Percentiles rank a stretch among this genome's conserved stretches.
phyloP scores from a whole-genome alignment of 495 filamentous ascomycete species.

The Jackrogersella minutella region DNA sequence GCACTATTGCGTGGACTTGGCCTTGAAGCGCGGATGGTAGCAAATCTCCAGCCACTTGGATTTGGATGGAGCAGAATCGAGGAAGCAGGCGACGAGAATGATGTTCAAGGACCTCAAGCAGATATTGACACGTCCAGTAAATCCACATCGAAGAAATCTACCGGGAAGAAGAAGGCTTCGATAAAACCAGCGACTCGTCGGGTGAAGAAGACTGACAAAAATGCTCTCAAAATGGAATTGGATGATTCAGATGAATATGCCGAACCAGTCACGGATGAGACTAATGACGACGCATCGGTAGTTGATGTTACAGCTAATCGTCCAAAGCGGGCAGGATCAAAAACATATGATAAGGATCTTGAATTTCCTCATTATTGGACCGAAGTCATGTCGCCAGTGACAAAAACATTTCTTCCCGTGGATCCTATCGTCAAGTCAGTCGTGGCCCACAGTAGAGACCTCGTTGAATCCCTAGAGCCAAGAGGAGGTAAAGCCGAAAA shows the following conservation, averaged over 20 bases:
- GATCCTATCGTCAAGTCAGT: constrained; percentile 75
- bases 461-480: constrained; percentile 80
- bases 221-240: constrained; percentile 59
- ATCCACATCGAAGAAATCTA: constrained; percentile 29
- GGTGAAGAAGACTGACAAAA: constrained; percentile 40
- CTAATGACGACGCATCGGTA: constrained; percentile 52
- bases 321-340: constrained; percentile 32
- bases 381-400: constrained; percentile 82
- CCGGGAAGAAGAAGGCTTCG: constrained; percentile 28
- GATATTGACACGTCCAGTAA: constrained; percentile 13
- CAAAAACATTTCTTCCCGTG: constrained; percentile 78
- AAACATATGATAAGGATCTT: constrained; percentile 70
- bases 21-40: constrained; percentile 80
- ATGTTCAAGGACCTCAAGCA: constrained; percentile 29
- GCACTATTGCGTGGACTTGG: constrained; percentile 84
- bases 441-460: constrained; percentile 71
- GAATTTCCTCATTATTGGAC: constrained; percentile 92
- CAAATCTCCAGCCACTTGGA: constrained; percentile 84
- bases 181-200: constrained; percentile 34
- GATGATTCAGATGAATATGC: constrained; percentile 50
- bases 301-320: constrained; percentile 46
- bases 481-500: constrained; percentile 82
- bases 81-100: constrained; percentile 63
- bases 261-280: constrained; percentile 49
- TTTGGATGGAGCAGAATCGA: constrained; percentile 92